Conservation (phyloP, 2,329 filamentous ascomycete species). For the Alternaria gaisen region DNA sequence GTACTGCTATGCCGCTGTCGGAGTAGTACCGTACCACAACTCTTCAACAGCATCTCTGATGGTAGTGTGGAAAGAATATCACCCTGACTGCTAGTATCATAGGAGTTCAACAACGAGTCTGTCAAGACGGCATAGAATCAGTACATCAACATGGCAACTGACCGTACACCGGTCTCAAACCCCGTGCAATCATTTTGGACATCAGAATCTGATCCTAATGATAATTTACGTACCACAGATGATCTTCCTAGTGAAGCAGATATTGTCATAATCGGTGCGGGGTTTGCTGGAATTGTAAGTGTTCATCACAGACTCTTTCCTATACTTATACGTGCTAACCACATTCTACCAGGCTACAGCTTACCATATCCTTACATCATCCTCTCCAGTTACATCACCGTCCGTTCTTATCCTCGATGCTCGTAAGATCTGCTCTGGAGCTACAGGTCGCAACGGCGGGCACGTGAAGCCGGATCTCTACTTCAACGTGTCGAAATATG, state of each 20-base stretch:
- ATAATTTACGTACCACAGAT: not conserved
- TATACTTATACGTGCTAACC: not conserved
- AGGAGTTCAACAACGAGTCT: not conserved
- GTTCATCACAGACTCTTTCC: too few relatives aligned
- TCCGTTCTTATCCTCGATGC: constrained; percentile 54
- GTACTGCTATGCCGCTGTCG: not conserved
- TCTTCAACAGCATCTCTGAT: too few relatives aligned
- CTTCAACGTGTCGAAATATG: constrained; percentile 9
- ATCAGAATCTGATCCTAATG: not conserved
- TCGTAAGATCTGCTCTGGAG: constrained; percentile 59
- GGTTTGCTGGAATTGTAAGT: constrained; percentile 50
- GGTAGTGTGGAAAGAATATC: too few relatives aligned
- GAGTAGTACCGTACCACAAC: not conserved
- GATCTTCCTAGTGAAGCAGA: not conserved
- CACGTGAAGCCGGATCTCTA: constrained; percentile 49
- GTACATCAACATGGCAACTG: not conserved
- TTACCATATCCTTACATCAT: constrained; percentile 2
- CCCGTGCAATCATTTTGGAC: constrained; percentile 1
- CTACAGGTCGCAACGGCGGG: constrained; percentile 64
- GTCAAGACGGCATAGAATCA: not conserved
- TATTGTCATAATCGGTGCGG: constrained; percentile 67
- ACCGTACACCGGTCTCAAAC: not conserved
- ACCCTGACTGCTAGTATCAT: not conserved
- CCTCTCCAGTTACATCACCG: not conserved
- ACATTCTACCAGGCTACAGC: constrained; percentile 1